Evolutionary conservation across 352 stramenopile species (phyloP).

Genomic region (Phytophthora europaea): DNA sequence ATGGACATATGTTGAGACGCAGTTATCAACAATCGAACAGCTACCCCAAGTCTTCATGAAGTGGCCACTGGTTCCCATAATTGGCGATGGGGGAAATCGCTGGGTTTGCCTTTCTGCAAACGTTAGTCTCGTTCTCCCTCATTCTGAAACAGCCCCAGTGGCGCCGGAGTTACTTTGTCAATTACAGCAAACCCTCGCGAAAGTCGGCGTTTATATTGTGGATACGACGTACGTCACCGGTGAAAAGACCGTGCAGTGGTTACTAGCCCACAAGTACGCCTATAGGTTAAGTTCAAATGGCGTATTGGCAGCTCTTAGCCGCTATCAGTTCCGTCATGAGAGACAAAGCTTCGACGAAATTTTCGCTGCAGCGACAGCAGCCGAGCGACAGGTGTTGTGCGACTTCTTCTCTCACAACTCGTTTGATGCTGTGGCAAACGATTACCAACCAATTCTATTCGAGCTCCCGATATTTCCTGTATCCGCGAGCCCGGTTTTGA

Average conservation of each 20-base stretch:
- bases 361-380: constrained; percentile 37
- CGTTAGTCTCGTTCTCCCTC: constrained; percentile 48
- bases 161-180: constrained; percentile 22
- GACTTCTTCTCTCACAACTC: constrained; percentile 56
- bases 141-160: constrained; percentile 20
- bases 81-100: constrained; percentile 25
- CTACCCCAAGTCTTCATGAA: constrained; percentile 41
- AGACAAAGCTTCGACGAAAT: constrained; percentile 50
- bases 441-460: constrained; percentile 47
- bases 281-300: constrained; percentile 59
- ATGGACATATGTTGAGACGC: constrained; percentile 63
- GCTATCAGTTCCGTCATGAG: constrained; percentile 42
- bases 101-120: constrained; percentile 50
- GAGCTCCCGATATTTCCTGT: constrained; percentile 67
- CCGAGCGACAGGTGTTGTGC: constrained; percentile 48
- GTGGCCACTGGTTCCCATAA: constrained; percentile 58
- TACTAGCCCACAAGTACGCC: constrained; percentile 51
- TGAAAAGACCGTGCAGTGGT: constrained; percentile 54
- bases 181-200: constrained; percentile 43
- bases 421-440: constrained; percentile 43
- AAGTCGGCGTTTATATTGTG: constrained; percentile 55
- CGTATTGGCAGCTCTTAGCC: constrained; percentile 48
- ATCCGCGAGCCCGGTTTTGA: constrained; percentile 17
- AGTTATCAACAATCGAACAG: constrained; percentile 38
- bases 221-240: constrained; percentile 53